Evolutionary conservation across 2,329 filamentous ascomycete species (phyloP), one percentile per base, ranked within the genome.

Genomic region (Amesomyces nigricolor): DNA sequence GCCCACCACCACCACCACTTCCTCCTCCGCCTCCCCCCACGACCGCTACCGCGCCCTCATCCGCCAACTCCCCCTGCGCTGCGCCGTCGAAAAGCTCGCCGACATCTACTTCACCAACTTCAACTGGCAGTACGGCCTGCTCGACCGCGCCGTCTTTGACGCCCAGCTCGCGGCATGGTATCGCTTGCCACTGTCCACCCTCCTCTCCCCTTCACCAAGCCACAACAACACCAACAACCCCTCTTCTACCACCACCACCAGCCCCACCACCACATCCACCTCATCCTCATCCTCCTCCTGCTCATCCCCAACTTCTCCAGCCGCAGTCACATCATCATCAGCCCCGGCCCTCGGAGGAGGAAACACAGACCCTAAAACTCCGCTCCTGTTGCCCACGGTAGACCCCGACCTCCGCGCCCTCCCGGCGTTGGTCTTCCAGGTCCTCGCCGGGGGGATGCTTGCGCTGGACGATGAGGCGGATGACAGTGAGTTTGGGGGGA

Each of bases 41-140:
- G 79, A 83, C 65, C 78, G 78, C 59, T 86, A 84, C 70, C 82
- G 81, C 68, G 72, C 73, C 22, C 68, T 83, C 16, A 75, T 84
- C 48, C 75, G 81, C 19, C 79, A 82, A 62, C 68, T 85, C 4
- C 82, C 82, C 0, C 73, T 80, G 5, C 74, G 75, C 56, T 69
- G 70, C 22, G 78, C 79, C 63, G 75, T 83, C 47, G 79, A 82
- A 60, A 74, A 75, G 59, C 76, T 85, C 8, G 69, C 80, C 13
- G 71, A 71, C 13, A 71, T 80, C 8, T 86, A 78, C 65, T 78
- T 85, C 57, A 65, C 66, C n/a, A 74, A 82, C 52, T 75, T 82
- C 64, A 84, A 85, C 65, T 80, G 76, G 73, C 77, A 80, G 54
- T 85, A 85, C 66, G 78, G 74, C 60, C 69, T 73, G 29, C 67